Percentiles rank a stretch among this genome's conserved stretches.
phyloP scores from a whole-genome alignment of 441 rosid species.

The Populus hybrid region DNA sequence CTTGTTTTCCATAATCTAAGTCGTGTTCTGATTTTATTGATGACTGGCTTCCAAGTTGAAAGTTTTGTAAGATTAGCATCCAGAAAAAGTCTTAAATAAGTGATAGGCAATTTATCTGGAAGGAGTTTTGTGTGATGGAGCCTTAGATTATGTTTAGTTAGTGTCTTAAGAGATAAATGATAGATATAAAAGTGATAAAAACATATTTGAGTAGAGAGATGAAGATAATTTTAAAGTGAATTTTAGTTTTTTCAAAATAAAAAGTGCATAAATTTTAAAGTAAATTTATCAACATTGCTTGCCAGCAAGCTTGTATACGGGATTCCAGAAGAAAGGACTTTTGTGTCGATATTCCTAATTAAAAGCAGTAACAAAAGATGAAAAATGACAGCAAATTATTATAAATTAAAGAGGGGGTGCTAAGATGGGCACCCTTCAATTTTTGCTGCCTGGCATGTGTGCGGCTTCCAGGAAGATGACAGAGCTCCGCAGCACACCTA shows the following conservation, averaged over 20 bases:
- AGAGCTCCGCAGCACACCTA: background rate
- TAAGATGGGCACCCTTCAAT: too few species aligned
- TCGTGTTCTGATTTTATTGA: too few species aligned
- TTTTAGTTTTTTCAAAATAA: too few species aligned
- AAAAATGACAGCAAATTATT: background rate
- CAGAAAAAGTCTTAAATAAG: background rate
- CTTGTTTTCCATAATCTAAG: too few species aligned
- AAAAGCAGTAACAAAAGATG: background rate
- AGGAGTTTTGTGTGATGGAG: too few species aligned
- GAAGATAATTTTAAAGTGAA: too few species aligned
- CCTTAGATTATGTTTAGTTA: too few species aligned
- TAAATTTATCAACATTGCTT: slow-evolving; percentile 22
- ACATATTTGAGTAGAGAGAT: too few species aligned
- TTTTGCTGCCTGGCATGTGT: background rate
- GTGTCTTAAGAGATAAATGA: too few species aligned
- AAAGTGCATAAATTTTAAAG: too few species aligned
- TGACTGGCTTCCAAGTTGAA: background rate
- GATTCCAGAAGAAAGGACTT: slow-evolving; percentile 58
- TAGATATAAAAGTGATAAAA: too few species aligned
- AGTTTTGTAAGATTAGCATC: background rate
- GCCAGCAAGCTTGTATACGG: slow-evolving; percentile 41
- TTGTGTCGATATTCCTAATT: slow-evolving; percentile 39
- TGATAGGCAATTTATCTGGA: background rate
- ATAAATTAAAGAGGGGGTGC: background rate
- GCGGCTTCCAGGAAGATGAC: background rate